A percentile compares a stretch with the other conserved stretches of the same genome.
phyloP scores from a whole-genome alignment of 768 basidiomycete species.

The Royoungia palumana region DNA sequence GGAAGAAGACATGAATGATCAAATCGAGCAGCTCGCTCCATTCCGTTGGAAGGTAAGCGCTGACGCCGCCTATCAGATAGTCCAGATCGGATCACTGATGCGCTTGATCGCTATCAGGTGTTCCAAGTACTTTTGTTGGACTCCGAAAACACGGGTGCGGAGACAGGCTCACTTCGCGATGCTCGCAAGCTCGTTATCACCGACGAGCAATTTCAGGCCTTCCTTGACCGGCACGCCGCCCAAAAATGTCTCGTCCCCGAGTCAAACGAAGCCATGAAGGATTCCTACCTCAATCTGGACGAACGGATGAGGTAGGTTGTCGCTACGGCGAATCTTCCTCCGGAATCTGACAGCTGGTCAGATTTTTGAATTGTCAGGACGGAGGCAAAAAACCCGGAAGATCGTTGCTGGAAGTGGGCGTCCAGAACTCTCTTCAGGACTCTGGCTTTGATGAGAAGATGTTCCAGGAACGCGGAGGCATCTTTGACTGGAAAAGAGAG shows the following conservation, averaged over 20 bases:
- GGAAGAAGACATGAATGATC: constrained; percentile 40
- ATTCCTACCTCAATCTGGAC: constrained; percentile 39
- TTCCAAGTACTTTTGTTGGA: constrained; percentile 37
- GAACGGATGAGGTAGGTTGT: constrained; percentile 36
- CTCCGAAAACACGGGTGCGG: constrained; percentile 34
- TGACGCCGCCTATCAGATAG: neutral
- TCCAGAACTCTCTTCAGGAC: constrained; percentile 30
- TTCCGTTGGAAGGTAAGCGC: constrained; percentile 38
- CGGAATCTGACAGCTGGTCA: constrained; percentile 6
- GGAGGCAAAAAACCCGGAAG: constrained; percentile 30
- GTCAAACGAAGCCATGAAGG: constrained; percentile 38
- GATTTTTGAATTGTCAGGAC: constrained; percentile 34
- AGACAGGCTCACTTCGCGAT: constrained; percentile 32
- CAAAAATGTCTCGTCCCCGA: constrained; percentile 36
- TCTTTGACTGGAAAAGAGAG: constrained; percentile 36
- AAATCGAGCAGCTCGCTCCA: constrained; percentile 32
- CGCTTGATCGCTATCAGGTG: constrained; percentile 18
- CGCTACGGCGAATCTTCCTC: neutral
- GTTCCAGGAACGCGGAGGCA: constrained; percentile 32
- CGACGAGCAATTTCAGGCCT: constrained; percentile 33
- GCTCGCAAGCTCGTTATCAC: constrained; percentile 35
- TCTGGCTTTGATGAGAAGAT: constrained; percentile 34
- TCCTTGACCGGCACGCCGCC: constrained; percentile 32
- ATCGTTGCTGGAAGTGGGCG: constrained; percentile 33
- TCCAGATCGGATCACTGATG: constrained; percentile 6